Conservation (phyloP, 768 basidiomycete genomes). For the Tulasnella sp. region DNA sequence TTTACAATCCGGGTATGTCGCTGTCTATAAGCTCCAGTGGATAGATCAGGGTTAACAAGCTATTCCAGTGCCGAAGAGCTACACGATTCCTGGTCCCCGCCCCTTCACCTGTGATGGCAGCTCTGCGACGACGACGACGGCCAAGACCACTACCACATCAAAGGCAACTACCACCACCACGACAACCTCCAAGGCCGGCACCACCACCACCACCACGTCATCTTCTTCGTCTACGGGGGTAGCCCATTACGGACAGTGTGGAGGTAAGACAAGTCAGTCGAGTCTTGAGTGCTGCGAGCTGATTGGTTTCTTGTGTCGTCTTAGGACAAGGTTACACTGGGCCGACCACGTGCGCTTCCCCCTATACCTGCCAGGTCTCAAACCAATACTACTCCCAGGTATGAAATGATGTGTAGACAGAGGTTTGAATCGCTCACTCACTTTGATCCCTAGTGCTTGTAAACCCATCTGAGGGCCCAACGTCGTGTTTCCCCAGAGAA, state of each 20-base stretch:
- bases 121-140: neutral
- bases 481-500: no score
- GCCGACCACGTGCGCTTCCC: neutral
- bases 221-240: neutral
- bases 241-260: neutral
- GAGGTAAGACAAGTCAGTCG: neutral
- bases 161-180: neutral
- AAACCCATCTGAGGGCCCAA: no score
- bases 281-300: neutral
- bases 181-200: neutral
- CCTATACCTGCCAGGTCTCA: neutral
- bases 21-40: neutral
- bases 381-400: neutral
- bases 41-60: neutral
- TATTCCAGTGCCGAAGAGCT: neutral
- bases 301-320: neutral
- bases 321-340: neutral
- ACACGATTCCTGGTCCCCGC: conserved; percentile 9
- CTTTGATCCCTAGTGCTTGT: neutral
- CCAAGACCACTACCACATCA: neutral
- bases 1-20: neutral
- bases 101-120: neutral
- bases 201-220: neutral
- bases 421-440: neutral
- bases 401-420: neutral